Percentiles rank a stretch among this genome's conserved stretches.
Conservation (phyloP, 345 rosid genomes). For the Bruguiera gymnorhiza region DNA sequence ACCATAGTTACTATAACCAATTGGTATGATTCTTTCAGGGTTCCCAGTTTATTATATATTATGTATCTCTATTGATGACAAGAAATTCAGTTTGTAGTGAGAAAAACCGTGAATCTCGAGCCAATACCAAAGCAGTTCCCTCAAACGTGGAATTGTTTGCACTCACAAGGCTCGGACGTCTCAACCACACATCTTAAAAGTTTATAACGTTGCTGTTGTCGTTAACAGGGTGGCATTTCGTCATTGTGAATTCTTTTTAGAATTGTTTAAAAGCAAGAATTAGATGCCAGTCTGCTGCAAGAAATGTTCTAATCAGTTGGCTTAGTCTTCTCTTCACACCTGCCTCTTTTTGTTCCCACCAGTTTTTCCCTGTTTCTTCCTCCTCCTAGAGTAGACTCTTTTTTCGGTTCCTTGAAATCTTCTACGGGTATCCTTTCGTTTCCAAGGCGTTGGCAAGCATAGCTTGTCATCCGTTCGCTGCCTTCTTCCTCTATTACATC, state of each 20-base stretch:
- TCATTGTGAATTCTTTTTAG: background rate
- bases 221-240: slow-evolving; percentile 14
- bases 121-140: too few species aligned
- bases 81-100: too few species aligned
- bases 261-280: slow-evolving; percentile 6
- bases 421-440: background rate
- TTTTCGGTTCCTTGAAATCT: background rate
- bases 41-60: slow-evolving; percentile 7
- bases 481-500: background rate
- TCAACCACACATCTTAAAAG: too few species aligned
- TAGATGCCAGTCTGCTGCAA: slow-evolving; percentile 23
- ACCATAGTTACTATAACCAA: slow-evolving; percentile 1
- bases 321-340: slow-evolving; percentile 24
- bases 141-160: too few species aligned
- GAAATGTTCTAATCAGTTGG: slow-evolving; percentile 26
- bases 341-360: slow-evolving; percentile 8
- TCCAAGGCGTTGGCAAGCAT: background rate
- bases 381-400: background rate
- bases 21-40: background rate
- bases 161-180: too few species aligned
- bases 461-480: background rate
- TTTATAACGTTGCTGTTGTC: slow-evolving; percentile 21
- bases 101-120: too few species aligned
- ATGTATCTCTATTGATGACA: too few species aligned
- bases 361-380: background rate